A percentile compares a stretch with the other conserved stretches of the same genome.
phyloP scores from a whole-genome alignment of 1,284 basidiomycete species.

The Pascua guehoae region DNA sequence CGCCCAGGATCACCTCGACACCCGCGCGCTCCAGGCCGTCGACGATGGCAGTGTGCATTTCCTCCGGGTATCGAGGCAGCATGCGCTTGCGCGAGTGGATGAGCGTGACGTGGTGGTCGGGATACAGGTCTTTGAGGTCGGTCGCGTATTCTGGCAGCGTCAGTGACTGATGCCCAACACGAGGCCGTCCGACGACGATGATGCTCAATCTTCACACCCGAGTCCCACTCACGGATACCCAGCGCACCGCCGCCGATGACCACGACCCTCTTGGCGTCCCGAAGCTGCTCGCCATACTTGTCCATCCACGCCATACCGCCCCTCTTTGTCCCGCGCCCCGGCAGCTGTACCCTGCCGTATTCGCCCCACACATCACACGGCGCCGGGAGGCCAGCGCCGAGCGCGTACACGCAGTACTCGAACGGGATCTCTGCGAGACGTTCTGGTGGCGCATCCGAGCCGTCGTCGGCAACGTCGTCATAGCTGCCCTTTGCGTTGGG shows the following conservation, averaged over 20 bases:
- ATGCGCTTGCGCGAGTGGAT: slow-evolving; percentile 51
- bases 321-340: slow-evolving; percentile 35
- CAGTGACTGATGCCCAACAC: background rate
- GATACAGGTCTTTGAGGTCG: slow-evolving; percentile 51
- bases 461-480: slow-evolving; percentile 11
- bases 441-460: background rate
- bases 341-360: slow-evolving; percentile 9
- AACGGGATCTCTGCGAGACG: slow-evolving; percentile 28
- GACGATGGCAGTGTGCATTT: slow-evolving; percentile 47
- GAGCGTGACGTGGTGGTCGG: slow-evolving; percentile 50
- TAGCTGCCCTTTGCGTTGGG: slow-evolving; percentile 12
- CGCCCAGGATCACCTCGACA: slow-evolving; percentile 49
- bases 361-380: slow-evolving; percentile 47
- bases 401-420: slow-evolving; percentile 52
- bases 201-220: background rate
- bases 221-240: slow-evolving; percentile 48
- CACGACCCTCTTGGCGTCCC: slow-evolving; percentile 44
- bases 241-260: slow-evolving; percentile 54
- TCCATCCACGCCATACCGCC: slow-evolving; percentile 31
- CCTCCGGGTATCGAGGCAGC: slow-evolving; percentile 50
- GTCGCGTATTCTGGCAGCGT: slow-evolving; percentile 50
- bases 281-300: slow-evolving; percentile 32
- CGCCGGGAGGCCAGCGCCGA: slow-evolving; percentile 45
- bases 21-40: slow-evolving; percentile 43
- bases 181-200: background rate